A percentile compares a stretch with the other conserved stretches of the same genome.
phyloP scores from a whole-genome alignment of 306 rosid genomes.

The Luffa acutangula region DNA sequence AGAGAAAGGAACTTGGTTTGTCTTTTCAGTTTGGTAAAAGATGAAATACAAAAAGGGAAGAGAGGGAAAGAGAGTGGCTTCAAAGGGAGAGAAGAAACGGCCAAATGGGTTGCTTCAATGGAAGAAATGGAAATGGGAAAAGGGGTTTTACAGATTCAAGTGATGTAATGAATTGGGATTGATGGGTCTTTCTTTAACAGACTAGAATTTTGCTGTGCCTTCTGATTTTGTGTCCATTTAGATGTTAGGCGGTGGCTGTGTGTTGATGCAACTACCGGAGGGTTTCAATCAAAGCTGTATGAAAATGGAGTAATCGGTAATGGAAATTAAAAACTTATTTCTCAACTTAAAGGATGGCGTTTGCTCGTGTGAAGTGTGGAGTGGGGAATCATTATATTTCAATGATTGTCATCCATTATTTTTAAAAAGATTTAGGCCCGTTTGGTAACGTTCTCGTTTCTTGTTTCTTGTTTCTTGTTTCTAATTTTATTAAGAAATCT shows the following conservation, averaged over 20 bases:
- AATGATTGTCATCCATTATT: not conserved
- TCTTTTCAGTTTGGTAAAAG: not conserved
- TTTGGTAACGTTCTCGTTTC: too few species aligned
- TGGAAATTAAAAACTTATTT: not conserved
- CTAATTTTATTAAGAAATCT: too few species aligned
- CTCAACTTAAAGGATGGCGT: not conserved
- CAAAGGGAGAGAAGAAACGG: constrained; percentile 9
- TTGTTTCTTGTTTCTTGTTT: too few species aligned
- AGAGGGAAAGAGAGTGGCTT: constrained; percentile 1
- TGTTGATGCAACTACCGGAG: not conserved
- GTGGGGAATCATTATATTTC: not conserved
- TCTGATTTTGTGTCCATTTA: not conserved
- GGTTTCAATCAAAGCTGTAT: not conserved
- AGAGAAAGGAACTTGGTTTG: not conserved
- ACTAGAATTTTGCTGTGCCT: not conserved
- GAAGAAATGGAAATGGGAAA: constrained; percentile 3
- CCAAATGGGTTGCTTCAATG: not conserved
- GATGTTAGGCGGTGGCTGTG: constrained; percentile 1
- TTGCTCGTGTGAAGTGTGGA: not conserved
- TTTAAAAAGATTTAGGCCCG: not conserved
- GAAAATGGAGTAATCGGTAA: not conserved
- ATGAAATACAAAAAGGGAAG: not conserved
- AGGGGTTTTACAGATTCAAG: not conserved
- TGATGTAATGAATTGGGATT: not conserved
- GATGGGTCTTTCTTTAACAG: not conserved